Percentiles rank a stretch among this genome's conserved stretches.
Conservation (phyloP, 2,329 filamentous ascomycete genomes). For the Xenosphaeropsis pyriputrescens region DNA sequence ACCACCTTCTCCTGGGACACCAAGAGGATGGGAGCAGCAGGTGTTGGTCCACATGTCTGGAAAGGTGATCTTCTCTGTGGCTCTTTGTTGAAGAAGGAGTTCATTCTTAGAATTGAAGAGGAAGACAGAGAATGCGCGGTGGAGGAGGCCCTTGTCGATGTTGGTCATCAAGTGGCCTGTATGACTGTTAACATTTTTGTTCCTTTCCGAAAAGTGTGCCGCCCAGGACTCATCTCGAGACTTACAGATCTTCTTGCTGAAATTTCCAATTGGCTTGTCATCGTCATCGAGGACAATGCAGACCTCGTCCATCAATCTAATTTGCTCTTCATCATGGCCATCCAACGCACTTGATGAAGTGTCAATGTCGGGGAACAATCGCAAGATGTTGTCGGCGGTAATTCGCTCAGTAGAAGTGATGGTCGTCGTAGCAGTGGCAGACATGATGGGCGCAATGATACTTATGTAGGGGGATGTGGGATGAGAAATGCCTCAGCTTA, state of each 20-base stretch:
- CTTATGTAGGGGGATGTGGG: not conserved
- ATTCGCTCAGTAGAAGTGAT: conserved; percentile 42
- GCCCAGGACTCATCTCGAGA: conserved; percentile 8
- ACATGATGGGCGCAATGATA: conserved; percentile 9
- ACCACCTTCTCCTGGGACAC: conserved; percentile 83
- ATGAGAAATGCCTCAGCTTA: not conserved
- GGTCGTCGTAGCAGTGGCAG: conserved; percentile 28
- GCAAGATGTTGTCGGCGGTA: conserved; percentile 74
- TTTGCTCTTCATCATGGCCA: conserved; percentile 95
- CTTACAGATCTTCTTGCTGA: conserved; percentile 94
- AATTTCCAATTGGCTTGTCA: conserved; percentile 84
- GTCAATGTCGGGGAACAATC: conserved; percentile 75
- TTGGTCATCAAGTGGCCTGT: conserved; percentile 96
- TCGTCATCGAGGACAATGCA: conserved; percentile 94
- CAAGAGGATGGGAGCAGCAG: conserved; percentile 94
- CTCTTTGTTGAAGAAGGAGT: conserved; percentile 87
- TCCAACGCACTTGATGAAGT: conserved; percentile 62
- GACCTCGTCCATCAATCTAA: conserved; percentile 94
- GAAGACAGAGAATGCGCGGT: conserved; percentile 96
- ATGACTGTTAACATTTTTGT: conserved; percentile 5
- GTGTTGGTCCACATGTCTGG: conserved; percentile 99
- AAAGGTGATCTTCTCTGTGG: conserved; percentile 95
- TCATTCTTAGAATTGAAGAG: conserved; percentile 91
- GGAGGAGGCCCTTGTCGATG: conserved; percentile 88
- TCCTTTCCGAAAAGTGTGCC: no score